Evolutionary conservation across 306 rosid genomes (phyloP), one percentile per base, ranked within the genome.

Genomic region (Canavalia gladiata): DNA sequence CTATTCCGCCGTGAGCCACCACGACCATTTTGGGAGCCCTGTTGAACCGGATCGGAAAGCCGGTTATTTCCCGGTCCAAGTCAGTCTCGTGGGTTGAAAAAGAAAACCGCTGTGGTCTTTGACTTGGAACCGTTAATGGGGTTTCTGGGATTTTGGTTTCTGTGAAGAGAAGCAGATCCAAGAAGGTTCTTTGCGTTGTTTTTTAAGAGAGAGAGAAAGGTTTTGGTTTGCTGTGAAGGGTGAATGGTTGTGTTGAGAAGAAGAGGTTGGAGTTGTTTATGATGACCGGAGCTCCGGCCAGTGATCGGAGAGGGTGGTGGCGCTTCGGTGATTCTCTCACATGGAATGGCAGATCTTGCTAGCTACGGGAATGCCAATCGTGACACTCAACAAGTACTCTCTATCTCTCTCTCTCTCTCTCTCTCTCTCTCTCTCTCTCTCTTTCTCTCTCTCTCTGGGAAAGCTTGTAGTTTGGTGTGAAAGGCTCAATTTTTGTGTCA

Each of bases 331-430:
- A 90, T 74, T 88, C 82, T 81, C 83, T 88, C 92, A 85, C 97
- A 88, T 96, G 95, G 98, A 93, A 93, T 96, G 98, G 97, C 97
- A 92, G 98, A 93, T 96, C 99, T 92, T 93, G 95, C 74, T 88
- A 89, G 88, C 94, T 89, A 80, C 88, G 92, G 93, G 85, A 96
- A 89, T 90, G 98, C 97, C 87, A 88, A 90, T 91, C 94, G 99
- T 87, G 91, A 93, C 90, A 84, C 89, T 86, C 88, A 92, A 82
- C 98, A 91, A 87, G 89, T 97, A 87, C 90, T 94, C 87, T 80
- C 68, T 79, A 67, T 52, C 25, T 18, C 25, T 18, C 25, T 18
- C 25, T 18, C 55, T 76, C 31, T 85, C 55, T 80, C 52, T 52
- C 7, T 82, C 60, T 78, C 12, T 66, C 28, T 39, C 3, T 25